Evolutionary conservation across 495 filamentous ascomycete genomes (phyloP).

Genomic region (Penicillium dipodomyicola): DNA sequence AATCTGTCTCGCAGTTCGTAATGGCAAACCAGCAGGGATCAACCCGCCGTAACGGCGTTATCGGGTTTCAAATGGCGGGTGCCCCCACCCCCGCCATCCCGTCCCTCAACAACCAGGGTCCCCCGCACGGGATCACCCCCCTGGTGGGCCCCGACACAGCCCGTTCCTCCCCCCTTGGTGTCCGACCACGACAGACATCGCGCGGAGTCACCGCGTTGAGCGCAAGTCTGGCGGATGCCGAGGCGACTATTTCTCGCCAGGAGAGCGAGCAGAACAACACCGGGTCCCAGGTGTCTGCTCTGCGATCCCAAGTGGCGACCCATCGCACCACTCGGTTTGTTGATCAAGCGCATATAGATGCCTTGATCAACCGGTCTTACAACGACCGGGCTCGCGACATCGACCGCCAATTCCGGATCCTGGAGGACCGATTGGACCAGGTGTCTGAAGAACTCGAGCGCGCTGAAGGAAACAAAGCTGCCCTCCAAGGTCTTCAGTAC

Average conservation of each 20-base stretch:
- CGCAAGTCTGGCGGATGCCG: background rate
- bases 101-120: background rate
- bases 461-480: background rate
- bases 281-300: background rate
- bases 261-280: background rate
- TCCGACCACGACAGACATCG: background rate
- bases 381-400: background rate
- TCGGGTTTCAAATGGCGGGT: too few species aligned
- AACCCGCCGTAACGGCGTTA: too few species aligned
- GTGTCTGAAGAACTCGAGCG: background rate
- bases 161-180: background rate
- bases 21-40: too few species aligned
- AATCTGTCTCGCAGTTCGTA: too few species aligned
- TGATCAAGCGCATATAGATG: background rate
- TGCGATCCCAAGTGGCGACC: background rate
- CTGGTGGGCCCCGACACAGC: slow-evolving; percentile 7
- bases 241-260: background rate
- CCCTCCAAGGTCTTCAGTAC: background rate
- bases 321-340: background rate
- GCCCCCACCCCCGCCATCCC: background rate
- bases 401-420: background rate
- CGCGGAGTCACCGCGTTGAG: background rate
- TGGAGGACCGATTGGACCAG: background rate
- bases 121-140: slow-evolving; percentile 3
- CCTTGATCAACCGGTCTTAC: background rate